Evolutionary conservation across 805 yeast species (phyloP).

Genomic region (Cyberlindnera subsufficiens): DNA sequence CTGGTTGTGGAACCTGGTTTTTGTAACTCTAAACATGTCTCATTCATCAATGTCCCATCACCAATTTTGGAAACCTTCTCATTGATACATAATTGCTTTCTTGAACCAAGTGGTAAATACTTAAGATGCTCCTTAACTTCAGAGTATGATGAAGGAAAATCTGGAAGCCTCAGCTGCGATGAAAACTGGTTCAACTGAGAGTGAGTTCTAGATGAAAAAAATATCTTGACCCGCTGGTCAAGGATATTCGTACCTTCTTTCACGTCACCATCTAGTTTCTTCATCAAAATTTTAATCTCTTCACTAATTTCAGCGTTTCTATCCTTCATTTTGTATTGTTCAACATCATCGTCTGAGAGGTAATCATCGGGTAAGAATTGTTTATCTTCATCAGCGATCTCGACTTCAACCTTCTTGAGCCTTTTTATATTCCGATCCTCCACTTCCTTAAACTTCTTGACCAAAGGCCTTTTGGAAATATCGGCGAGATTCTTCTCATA

Average conservation of each 20-base stretch:
- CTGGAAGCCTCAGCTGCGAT: constrained; percentile 57
- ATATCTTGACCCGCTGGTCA: constrained; percentile 41
- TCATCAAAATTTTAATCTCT: constrained; percentile 46
- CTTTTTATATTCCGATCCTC: constrained; percentile 14
- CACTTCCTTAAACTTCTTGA: constrained; percentile 4
- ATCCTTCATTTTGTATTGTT: constrained; percentile 13
- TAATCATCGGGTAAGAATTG: constrained; percentile 36
- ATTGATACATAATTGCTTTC: constrained; percentile 81
- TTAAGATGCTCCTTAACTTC: constrained; percentile 48
- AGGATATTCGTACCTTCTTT: constrained; percentile 12
- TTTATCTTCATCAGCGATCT: constrained; percentile 30
- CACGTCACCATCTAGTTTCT: constrained; percentile 31
- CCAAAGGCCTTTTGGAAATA: constrained; percentile 16
- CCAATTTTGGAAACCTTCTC: constrained; percentile 46
- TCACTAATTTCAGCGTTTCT: constrained; percentile 30
- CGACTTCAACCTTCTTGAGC: constrained; percentile 20
- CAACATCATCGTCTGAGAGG: constrained; percentile 24
- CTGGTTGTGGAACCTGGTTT: constrained; percentile 26
- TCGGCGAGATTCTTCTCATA: constrained; percentile 32
- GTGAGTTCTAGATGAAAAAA: constrained; percentile 82
- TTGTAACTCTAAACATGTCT: constrained; percentile 73
- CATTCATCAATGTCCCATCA: constrained; percentile 58
- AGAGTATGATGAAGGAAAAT: constrained; percentile 55
- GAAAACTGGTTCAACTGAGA: constrained; percentile 82
- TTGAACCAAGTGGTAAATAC: constrained; percentile 70